These are phyloP conservation scores for Adansonia digitata DNA, from an alignment of 345 rosid species.

Conservation along the genomic window DNA sequence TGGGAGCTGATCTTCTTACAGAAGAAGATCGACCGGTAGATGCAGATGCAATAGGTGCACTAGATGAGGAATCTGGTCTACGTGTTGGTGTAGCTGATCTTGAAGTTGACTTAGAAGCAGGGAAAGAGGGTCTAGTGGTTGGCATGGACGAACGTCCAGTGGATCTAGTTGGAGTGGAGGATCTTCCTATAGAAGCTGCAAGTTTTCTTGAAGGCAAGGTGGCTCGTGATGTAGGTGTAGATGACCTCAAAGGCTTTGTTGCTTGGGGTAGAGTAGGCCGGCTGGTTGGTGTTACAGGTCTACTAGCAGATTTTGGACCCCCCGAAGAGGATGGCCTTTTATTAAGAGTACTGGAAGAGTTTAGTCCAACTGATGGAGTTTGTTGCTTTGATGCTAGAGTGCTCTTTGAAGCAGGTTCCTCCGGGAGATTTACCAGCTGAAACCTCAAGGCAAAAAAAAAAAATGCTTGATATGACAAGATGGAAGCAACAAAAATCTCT, in stretches of 20 bases:
- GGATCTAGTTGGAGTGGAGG: constrained; percentile 82
- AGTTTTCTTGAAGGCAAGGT: constrained; percentile 46
- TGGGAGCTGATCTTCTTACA: too few relatives aligned
- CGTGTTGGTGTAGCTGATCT: constrained; percentile 92
- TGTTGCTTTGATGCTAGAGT: constrained; percentile 31
- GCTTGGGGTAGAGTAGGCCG: constrained; percentile 40
- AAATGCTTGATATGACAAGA: constrained; percentile 21
- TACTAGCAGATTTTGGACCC: constrained; percentile 45
- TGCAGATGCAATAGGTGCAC: constrained; percentile 45
- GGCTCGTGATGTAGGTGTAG: constrained; percentile 54
- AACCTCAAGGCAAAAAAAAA: constrained; percentile 17
- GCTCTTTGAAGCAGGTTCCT: constrained; percentile 41
- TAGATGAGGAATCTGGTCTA: constrained; percentile 52
- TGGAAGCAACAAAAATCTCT: constrained; percentile 5
- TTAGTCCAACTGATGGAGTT: constrained; percentile 32
- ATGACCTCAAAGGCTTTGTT: constrained; percentile 35
- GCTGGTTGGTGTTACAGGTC: constrained; percentile 28
- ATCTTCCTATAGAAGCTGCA: constrained; percentile 66
- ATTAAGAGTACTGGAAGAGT: constrained; percentile 33
- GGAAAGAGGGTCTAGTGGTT: constrained; percentile 62
- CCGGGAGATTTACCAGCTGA: constrained; percentile 53
- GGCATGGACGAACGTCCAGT: constrained; percentile 82
- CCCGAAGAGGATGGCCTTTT: constrained; percentile 90
- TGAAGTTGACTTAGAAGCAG: constrained; percentile 59
- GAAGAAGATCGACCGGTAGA: constrained; percentile 49